Evolutionary conservation across 2,329 filamentous ascomycete genomes (phyloP), one percentile per base, ranked within the genome.

Genomic region (Ciborinia camelliae): DNA sequence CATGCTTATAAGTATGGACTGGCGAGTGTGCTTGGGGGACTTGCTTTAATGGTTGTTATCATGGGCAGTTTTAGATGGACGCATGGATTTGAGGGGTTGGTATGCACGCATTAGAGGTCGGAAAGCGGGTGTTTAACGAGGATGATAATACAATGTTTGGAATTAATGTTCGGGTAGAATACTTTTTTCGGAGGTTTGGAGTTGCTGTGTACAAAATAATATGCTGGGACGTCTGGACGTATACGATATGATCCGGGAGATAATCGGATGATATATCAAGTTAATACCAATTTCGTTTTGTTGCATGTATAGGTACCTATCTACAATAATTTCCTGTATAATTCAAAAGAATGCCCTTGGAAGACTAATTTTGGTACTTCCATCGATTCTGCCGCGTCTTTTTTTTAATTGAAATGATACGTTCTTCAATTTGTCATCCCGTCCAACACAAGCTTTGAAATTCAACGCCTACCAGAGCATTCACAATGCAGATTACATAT

Each of bases 51-150:
- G 81, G 81, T 92, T 30, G 79, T 85, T 0, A 82, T 93, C 23
- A 91, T 94, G 87, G 91, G 91, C 0, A 87, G 88, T 66, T 77
- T 94, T 72, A 78, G 83, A 66, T 96, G 91, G 91, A 88, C 81
- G 35, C 75, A 79, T 7, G 86, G 84, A 0, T 88, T 87, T 65
- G 66, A 67, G n/a, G 63, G 61, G 10, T 30, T 73, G 41, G n/a
- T 66, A 32, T 75, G 74, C 66, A 65, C 55, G 39, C 70, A 74
- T 57, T 75, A 71, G 63, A 63, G 64, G 18, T 30, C 8, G 9
- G 8, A 7, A 12, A 20, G 23, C 23, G 12, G 14, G 20, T 1
- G 4, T 10, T 35, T 23, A 45, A 12, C 32, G 28, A 9, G 20
- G 2, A 18, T 37, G 6, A 26, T 47, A 3, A 47, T 18, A 35